A percentile compares a stretch with the other conserved stretches of the same genome.
These are phyloP conservation scores for Vaccinium vitisidaea DNA, from an alignment of 148 eudicot genomes.

Conservation along the genomic window DNA sequence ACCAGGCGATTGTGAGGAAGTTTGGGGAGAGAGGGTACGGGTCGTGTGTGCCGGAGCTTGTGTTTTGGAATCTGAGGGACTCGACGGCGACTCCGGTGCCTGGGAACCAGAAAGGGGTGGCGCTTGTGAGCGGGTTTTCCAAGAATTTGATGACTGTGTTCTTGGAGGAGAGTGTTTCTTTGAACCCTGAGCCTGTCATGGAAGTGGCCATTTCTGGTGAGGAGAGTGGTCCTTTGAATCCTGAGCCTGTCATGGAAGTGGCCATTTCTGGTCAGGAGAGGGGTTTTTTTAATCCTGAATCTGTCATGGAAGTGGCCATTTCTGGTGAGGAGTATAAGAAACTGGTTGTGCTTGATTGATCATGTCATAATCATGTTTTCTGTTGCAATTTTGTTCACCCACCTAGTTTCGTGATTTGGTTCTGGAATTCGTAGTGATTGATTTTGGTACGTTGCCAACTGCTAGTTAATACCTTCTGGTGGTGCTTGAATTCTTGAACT, in stretches of 20 bases:
- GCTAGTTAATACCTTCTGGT: too few relatives aligned
- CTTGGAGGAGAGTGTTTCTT: constrained; percentile 21
- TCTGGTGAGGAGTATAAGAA: constrained; percentile 26
- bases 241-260: constrained; percentile 23
- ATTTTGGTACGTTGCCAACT: too few relatives aligned
- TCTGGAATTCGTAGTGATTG: too few relatives aligned
- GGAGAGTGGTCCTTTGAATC: constrained; percentile 17
- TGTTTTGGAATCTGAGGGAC: constrained; percentile 36
- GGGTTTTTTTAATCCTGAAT: too few relatives aligned
- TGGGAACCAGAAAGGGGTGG: constrained; percentile 27
- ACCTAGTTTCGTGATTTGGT: too few relatives aligned
- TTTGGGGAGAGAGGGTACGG: constrained; percentile 19
- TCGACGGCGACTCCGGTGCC: constrained; percentile 31
- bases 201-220: constrained; percentile 28
- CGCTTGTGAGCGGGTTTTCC: constrained; percentile 35
- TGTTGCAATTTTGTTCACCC: too few relatives aligned
- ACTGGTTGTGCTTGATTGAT: constrained; percentile 33
- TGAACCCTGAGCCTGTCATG: constrained; percentile 28
- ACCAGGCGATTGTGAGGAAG: constrained; percentile 30
- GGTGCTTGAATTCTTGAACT: too few relatives aligned
- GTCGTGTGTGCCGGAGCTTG: constrained; percentile 29
- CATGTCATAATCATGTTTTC: background rate
- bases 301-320: too few relatives aligned
- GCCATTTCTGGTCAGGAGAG: constrained; percentile 27
- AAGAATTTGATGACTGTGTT: constrained; percentile 35